Evolutionary conservation across 768 basidiomycete genomes (phyloP).

Genomic region (Phallus indusiatus): DNA sequence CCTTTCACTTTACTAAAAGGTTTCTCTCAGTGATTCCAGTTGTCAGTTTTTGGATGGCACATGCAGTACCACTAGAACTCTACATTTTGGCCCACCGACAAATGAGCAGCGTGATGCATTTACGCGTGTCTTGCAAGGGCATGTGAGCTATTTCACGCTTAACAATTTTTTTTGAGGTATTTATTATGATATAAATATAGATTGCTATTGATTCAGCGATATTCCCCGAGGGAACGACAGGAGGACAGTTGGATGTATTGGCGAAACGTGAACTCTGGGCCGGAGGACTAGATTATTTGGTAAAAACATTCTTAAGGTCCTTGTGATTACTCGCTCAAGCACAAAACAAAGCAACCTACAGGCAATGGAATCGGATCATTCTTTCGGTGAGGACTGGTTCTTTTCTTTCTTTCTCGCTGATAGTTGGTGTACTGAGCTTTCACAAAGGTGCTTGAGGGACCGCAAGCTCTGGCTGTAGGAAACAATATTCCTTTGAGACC

Average conservation of each 20-base stretch:
- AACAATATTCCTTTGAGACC: constrained; percentile 53
- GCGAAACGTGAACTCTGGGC: constrained; percentile 75
- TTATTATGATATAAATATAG: constrained; percentile 33
- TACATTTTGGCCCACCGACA: constrained; percentile 86
- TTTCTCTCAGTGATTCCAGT: constrained; percentile 83
- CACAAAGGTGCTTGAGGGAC: constrained; percentile 82
- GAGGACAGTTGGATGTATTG: constrained; percentile 60
- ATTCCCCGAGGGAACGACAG: constrained; percentile 73
- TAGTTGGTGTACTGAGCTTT: neutral
- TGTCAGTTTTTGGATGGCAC: constrained; percentile 91
- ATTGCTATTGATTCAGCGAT: constrained; percentile 81
- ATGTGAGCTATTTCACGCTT: constrained; percentile 42
- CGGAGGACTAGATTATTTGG: constrained; percentile 73
- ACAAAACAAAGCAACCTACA: constrained; percentile 67
- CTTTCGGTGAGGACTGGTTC: constrained; percentile 28
- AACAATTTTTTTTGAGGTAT: constrained; percentile 14
- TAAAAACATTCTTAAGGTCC: constrained; percentile 28
- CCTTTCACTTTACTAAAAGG: constrained; percentile 29
- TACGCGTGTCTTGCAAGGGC: constrained; percentile 85
- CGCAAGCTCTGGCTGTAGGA: constrained; percentile 41
- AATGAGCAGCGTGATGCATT: constrained; percentile 79
- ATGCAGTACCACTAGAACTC: constrained; percentile 33
- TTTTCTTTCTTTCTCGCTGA: neutral
- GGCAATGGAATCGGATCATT: constrained; percentile 94
- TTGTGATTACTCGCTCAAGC: too few relatives aligned